Evolutionary conservation across 768 basidiomycete genomes (phyloP), one percentile per base, ranked within the genome.

Genomic region (Imleria badia): DNA sequence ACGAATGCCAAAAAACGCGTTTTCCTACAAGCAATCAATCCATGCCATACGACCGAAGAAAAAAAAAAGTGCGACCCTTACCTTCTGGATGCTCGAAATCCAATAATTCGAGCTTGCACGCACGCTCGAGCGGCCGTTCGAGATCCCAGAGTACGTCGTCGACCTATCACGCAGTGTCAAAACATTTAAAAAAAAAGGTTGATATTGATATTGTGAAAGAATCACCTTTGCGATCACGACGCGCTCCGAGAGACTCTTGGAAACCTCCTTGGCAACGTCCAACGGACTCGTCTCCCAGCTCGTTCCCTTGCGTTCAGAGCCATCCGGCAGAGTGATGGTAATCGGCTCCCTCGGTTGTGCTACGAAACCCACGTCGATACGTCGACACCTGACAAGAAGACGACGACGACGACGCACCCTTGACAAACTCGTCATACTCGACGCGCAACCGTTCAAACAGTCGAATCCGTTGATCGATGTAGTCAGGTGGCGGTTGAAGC

Each of bases 1-100:
- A 98, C 17, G 97, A 98, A 71, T 98, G 97, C 97, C 97, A 99
- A 78, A 98, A 99, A 9, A 99, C 97, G 64, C 87, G 89, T 73
- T 98, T 94, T 55, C 96, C 94, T 86, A 49, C 29, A 17, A 23
- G 12, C 1, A 3, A 10, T 29, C 34, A 3, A 22, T 34, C 10
- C 12, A 20, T 29, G 26, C 14, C 31, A n/a, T 17, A 9, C 8
- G 13, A 14, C 31, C 12, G 3, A 45, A 9, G 7, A 8, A 26
- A 11, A 15, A 20, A 2, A 23, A 17, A n/a, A n/a, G n/a, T n/a
- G 6, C 8, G 17, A 23, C 3, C 14, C 38, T 30, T 3, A 60
- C 92, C 94, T 77, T 95, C 93, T 3, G 87, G 84, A 64, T 94
- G 81, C 42, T 98, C 94, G 66, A 98, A 99, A 72, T 96, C 91